Evolutionary conservation across 345 rosid species (phyloP).

Genomic region (Rhodomyrtus tomentosa): DNA sequence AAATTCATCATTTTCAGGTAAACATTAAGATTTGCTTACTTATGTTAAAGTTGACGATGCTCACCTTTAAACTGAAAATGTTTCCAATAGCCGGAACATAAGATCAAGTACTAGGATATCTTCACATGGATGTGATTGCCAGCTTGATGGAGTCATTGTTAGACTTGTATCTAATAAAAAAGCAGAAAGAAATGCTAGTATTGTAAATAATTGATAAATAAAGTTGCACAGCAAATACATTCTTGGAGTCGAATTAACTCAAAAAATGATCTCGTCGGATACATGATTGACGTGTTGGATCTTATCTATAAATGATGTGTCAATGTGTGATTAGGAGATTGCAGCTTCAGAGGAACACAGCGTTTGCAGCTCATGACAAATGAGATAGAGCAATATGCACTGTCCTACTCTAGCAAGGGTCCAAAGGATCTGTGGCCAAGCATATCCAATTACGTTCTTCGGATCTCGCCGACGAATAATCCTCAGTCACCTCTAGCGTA

Average conservation of each 20-base stretch:
- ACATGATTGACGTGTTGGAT: not conserved
- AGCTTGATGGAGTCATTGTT: not conserved
- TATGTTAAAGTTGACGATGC: not conserved
- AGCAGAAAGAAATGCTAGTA: not conserved
- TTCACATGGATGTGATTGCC: not conserved
- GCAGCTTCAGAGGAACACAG: slow-evolving; percentile 41
- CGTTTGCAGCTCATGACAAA: slow-evolving; percentile 46
- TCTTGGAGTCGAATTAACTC: not conserved
- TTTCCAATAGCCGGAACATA: not conserved
- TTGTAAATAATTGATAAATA: not conserved
- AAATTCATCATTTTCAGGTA: slow-evolving; percentile 12
- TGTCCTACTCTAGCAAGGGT: slow-evolving; percentile 42
- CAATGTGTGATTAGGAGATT: slow-evolving; percentile 10
- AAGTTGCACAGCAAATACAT: not conserved
- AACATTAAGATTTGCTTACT: not conserved
- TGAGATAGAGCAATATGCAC: slow-evolving; percentile 32
- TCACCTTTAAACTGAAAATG: not conserved
- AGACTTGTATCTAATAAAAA: not conserved
- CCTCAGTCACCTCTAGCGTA: slow-evolving; percentile 23
- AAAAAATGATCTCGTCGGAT: not conserved
- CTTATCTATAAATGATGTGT: not conserved
- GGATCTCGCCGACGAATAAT: slow-evolving; percentile 24
- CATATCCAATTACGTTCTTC: slow-evolving; percentile 59
- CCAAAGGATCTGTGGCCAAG: slow-evolving; percentile 78
- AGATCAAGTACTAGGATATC: not conserved